Evolutionary conservation across 2,329 filamentous ascomycete species (phyloP).

Genomic region (Orbilia quercus): DNA sequence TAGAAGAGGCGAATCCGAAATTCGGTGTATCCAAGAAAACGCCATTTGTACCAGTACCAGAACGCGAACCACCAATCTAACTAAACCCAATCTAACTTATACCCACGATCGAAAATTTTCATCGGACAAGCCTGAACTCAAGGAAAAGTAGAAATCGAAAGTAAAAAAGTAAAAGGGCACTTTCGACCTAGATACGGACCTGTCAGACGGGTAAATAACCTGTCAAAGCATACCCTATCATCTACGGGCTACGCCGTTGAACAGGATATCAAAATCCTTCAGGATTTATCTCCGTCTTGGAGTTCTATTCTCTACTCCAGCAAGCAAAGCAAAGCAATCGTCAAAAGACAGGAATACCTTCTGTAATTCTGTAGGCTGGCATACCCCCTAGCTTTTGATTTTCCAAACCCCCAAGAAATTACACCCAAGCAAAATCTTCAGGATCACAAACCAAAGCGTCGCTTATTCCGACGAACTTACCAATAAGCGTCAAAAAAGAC

Average conservation of each 20-base stretch:
- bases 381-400: too few relatives aligned
- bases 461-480: conserved; percentile 19
- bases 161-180: neutral
- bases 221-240: neutral
- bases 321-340: neutral
- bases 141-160: too few relatives aligned
- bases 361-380: neutral
- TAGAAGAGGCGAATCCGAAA: conserved; percentile 6
- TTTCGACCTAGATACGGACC: neutral
- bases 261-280: neutral
- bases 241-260: neutral
- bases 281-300: neutral
- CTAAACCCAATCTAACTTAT: too few relatives aligned
- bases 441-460: conserved; percentile 4
- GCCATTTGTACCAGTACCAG: too few relatives aligned
- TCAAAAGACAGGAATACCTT: neutral
- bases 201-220: neutral
- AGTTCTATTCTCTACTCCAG: neutral
- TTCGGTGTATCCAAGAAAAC: too few relatives aligned
- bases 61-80: too few relatives aligned
- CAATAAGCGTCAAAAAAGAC: conserved; percentile 17
- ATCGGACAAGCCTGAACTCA: too few relatives aligned
- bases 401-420: conserved; percentile 4
- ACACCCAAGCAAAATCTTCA: neutral
- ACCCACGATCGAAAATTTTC: too few relatives aligned